phyloP scores from a whole-genome alignment of 805 yeast species.

The Wickerhamomyces sydowiorum region DNA sequence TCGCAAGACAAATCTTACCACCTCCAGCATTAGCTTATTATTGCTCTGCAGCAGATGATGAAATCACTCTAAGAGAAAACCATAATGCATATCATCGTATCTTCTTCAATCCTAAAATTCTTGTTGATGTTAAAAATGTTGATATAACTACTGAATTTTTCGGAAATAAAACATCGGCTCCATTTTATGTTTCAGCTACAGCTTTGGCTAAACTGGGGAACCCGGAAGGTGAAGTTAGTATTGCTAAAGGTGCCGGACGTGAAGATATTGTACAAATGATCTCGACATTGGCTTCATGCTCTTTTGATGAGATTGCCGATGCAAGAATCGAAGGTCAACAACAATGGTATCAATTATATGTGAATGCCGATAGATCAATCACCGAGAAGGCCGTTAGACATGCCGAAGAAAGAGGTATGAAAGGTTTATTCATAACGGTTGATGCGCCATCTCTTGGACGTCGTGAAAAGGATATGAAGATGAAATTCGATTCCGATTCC shows the following conservation, averaged over 20 bases:
- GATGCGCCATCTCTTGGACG: slow-evolving; percentile 92
- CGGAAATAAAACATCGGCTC: slow-evolving; percentile 64
- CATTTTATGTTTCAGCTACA: slow-evolving; percentile 88
- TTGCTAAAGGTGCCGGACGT: slow-evolving; percentile 76
- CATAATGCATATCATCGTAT: slow-evolving; percentile 85
- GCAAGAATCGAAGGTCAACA: slow-evolving; percentile 62
- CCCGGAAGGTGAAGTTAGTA: slow-evolving; percentile 85
- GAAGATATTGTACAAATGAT: slow-evolving; percentile 82
- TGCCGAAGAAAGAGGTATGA: slow-evolving; percentile 69
- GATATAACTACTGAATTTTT: slow-evolving; percentile 70
- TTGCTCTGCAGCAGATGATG: slow-evolving; percentile 90
- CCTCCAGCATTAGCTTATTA: slow-evolving; percentile 90
- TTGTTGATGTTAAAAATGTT: slow-evolving; percentile 74
- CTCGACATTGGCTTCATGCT: slow-evolving; percentile 85
- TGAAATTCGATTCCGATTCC: slow-evolving; percentile 46
- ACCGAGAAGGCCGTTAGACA: slow-evolving; percentile 57
- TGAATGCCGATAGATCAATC: slow-evolving; percentile 67
- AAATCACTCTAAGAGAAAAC: slow-evolving; percentile 82
- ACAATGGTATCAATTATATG: slow-evolving; percentile 88
- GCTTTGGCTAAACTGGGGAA: slow-evolving; percentile 91
- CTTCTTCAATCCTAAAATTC: slow-evolving; percentile 78
- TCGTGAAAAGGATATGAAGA: slow-evolving; percentile 81
- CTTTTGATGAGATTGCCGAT: slow-evolving; percentile 78
- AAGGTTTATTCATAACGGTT: slow-evolving; percentile 82
- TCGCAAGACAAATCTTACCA: slow-evolving; percentile 75